These are phyloP conservation scores for Blastocystis hominis DNA, from an alignment of 352 stramenopile species.

Conservation along the genomic window DNA sequence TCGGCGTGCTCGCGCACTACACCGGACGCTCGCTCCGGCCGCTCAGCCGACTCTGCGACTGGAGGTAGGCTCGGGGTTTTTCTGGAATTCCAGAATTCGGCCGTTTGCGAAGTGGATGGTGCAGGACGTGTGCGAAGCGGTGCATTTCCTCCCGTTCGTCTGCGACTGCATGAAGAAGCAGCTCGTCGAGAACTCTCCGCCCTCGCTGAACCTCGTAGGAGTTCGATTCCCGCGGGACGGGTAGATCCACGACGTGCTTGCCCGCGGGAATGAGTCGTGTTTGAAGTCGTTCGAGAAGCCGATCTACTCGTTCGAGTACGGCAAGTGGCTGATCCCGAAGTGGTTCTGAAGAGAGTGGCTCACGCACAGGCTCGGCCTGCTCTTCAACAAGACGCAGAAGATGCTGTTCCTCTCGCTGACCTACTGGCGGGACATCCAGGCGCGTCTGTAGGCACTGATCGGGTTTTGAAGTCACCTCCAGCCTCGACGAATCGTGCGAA, in stretches of 20 bases:
- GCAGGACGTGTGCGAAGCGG: neutral
- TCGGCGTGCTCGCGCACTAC: neutral
- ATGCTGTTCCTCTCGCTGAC: neutral
- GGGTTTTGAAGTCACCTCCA: neutral
- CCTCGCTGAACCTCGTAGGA: neutral
- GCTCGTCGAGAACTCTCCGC: constrained; percentile 6
- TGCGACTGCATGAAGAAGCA: neutral
- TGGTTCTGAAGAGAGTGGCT: neutral
- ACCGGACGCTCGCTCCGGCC: neutral
- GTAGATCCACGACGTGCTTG: constrained; percentile 38
- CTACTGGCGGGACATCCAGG: constrained; percentile 33
- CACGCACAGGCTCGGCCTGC: neutral
- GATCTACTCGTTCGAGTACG: constrained; percentile 26
- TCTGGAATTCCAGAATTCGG: neutral
- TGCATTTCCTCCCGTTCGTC: neutral
- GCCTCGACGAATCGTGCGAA: neutral
- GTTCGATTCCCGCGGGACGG: neutral
- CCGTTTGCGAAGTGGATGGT: neutral
- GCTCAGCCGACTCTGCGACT: neutral
- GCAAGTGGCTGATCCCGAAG: constrained; percentile 32
- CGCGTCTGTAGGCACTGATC: neutral
- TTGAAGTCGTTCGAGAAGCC: constrained; percentile 40
- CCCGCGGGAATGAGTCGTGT: constrained; percentile 30
- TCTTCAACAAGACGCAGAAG: neutral
- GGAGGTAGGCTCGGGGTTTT: neutral